A percentile compares a stretch with the other conserved stretches of the same genome.
These are phyloP conservation scores for Combretum micranthum DNA, from an alignment of 345 rosid genomes.

Conservation along the genomic window DNA sequence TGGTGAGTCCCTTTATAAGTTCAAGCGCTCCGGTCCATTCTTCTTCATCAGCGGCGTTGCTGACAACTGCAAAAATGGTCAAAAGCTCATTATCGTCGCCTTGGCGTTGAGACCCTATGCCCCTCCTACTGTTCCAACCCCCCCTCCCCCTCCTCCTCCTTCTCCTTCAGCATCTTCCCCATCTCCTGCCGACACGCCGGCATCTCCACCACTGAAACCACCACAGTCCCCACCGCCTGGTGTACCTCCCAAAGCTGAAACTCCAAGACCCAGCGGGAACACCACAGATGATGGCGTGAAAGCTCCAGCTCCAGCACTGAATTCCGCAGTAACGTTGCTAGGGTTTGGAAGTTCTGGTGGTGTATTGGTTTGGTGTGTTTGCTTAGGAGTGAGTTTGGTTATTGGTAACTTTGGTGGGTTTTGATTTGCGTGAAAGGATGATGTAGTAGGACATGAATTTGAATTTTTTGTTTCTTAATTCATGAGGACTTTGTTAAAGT, in stretches of 20 bases:
- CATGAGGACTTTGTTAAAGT: too few species aligned
- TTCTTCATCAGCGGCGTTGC: slow-evolving; percentile 65
- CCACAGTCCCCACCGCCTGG: not conserved
- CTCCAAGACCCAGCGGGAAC: too few species aligned
- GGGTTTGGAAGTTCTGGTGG: slow-evolving; percentile 5
- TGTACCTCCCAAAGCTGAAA: too few species aligned
- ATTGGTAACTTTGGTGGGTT: slow-evolving; percentile 18
- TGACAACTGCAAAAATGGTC: slow-evolving; percentile 65
- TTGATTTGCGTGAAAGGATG: slow-evolving; percentile 2
- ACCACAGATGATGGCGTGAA: too few species aligned
- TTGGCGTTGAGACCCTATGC: slow-evolving; percentile 39
- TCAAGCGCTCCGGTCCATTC: slow-evolving; percentile 71
- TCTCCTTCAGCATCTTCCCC: slow-evolving; percentile 5
- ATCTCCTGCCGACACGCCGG: slow-evolving; percentile 6
- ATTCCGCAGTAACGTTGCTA: slow-evolving; percentile 8
- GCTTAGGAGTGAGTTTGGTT: slow-evolving; percentile 12
- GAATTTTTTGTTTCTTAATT: too few species aligned
- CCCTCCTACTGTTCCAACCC: slow-evolving; percentile 18
- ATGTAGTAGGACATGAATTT: not conserved
- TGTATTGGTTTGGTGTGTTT: slow-evolving; percentile 12
- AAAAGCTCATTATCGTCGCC: slow-evolving; percentile 51
- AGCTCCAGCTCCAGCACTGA: too few species aligned
- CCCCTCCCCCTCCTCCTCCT: slow-evolving; percentile 20
- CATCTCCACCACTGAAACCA: slow-evolving; percentile 9
- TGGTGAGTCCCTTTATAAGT: slow-evolving; percentile 46